Evolutionary conservation across 2,329 filamentous ascomycete species (phyloP), one percentile per base, ranked within the genome.

Genomic region (Stenocarpella maydis): DNA sequence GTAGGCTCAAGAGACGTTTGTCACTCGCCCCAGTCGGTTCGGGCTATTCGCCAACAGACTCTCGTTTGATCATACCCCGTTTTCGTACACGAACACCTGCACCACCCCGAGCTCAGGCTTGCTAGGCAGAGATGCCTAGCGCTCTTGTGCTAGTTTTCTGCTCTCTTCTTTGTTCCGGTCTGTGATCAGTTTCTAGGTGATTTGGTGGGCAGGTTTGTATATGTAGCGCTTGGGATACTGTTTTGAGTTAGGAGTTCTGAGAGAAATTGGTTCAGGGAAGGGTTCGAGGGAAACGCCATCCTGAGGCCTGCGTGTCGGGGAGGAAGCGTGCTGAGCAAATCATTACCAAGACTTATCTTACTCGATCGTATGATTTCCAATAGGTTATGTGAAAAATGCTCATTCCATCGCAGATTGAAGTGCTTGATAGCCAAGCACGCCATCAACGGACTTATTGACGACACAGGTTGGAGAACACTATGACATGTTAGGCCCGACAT

Each of bases 341-440:
- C 50, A 50, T 43, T 64, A 60, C 47, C 37, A 55, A 61, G 10
- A 28, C 50, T 69, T 54, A 69, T 69, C 61, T 34, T 45, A 5
- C 21, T 9, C 12, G 60, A 24, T 67, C 53, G 68, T 12, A 55
- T 45, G 67, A 69, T 68, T 21, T 50, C 19, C 34, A 49, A 58
- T 37, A 50, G 41, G 24, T 21, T 28, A 26, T 37, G 53, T 43
- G 53, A 28, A 64, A 37, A 67, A 28, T 71, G 49, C 66, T 66
- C 69, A 71, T 69, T 14, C 39, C 26, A 24, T 26, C 65, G 69
- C 69, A 71, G 60, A 39, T 61, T 69, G 69, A 71, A 55, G 63
- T 67, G 70, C 55, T 67, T 50, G 67, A 58, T 60, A 67, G 55
- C 55, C 15, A 54, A 71, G 70, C 70, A 71, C 70, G 70, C 70